Base-by-base conservation (phyloP, 2,329 filamentous ascomycete genomes). In the Diaporthe sp. region DNA sequence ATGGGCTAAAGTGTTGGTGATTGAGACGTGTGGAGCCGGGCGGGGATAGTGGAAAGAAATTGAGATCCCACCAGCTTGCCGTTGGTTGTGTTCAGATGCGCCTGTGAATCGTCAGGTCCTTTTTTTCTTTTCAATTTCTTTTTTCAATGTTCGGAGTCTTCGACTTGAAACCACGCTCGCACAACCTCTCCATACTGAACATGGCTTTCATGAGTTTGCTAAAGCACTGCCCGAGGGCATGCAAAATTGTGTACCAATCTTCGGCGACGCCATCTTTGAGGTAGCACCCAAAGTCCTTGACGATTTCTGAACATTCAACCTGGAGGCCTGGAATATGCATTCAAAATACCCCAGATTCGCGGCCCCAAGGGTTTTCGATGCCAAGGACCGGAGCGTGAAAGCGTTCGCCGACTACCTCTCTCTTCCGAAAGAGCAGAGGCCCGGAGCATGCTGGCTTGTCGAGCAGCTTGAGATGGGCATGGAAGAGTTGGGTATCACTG, bases 251-350 rank as follows among this genome's bases (percentile, higher is more conserved):
- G 13, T 34, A 15, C 53, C 53, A 19, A 19, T 13, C 5, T 74
- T 74, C 17, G 72, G 72, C 3, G 51, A 74, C 1, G 39, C n/a
- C 2, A 68, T 74, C 17, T 74, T 37, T 17, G 6, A 60, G 7
- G 72, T 70, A 1, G 53, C 39, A 13, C 72, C 72, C 7, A 28
- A 53, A 9, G 17, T 51, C 1, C 28, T 70, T 17, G 51, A 57
- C 22, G 44, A 74, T 13, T 74, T 74, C 53, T 74, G 58, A 25
- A n/a, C 37, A 2, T 74, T 68, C 28, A 62, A 74, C 15, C 25
- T 68, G 17, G 61, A 74, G 39, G 72, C 49, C 28, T 74, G 61
- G 72, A 74, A 74, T 19, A 42, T 68, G 12, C 72, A 51, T 39
- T 74, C 25, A 37, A 74, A 74, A 22, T 70, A 62, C 19, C 72